Percentiles rank a stretch among this genome's conserved stretches.
Conservation (phyloP, 1,284 basidiomycete species). For the Lentinula novae-zelandiae region DNA sequence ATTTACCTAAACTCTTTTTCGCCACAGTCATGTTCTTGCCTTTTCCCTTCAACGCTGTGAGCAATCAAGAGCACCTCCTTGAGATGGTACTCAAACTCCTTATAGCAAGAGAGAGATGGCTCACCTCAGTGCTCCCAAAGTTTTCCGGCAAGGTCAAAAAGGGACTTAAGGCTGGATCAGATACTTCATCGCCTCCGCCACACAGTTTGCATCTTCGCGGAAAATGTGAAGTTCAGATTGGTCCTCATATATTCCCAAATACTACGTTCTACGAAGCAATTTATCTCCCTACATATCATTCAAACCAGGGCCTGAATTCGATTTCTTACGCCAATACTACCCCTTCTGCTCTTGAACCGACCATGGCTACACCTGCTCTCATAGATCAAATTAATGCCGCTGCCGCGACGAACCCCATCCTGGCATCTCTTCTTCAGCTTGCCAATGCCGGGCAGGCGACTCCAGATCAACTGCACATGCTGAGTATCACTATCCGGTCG, state of each 20-base stretch:
- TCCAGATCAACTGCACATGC: conserved; percentile 57
- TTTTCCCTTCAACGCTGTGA: conserved; percentile 65
- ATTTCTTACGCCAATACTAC: not conserved
- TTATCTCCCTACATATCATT: conserved; percentile 29
- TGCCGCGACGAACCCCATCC: conserved; percentile 57
- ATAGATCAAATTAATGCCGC: conserved; percentile 63
- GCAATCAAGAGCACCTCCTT: conserved; percentile 16
- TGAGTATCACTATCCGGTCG: conserved; percentile 62
- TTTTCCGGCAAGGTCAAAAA: conserved; percentile 61
- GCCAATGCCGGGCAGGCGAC: conserved; percentile 57
- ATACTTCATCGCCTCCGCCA: conserved; percentile 39
- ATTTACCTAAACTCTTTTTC: not conserved
- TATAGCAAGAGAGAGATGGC: conserved; percentile 65
- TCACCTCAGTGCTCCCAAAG: conserved; percentile 63
- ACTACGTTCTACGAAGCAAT: conserved; percentile 68
- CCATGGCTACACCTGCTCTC: conserved; percentile 49
- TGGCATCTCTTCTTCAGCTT: conserved; percentile 58
- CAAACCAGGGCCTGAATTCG: not conserved
- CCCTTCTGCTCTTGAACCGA: conserved; percentile 38
- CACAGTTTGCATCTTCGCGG: conserved; percentile 63
- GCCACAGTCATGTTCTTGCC: not conserved
- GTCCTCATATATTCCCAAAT: conserved; percentile 64
- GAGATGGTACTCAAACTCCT: not conserved
- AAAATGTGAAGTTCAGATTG: conserved; percentile 64
- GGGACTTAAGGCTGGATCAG: conserved; percentile 44